A percentile compares a stretch with the other conserved stretches of the same genome.
These are phyloP conservation scores for Sanghuangporus baumii DNA, from an alignment of 1,284 basidiomycete species.

Conservation along the genomic window DNA sequence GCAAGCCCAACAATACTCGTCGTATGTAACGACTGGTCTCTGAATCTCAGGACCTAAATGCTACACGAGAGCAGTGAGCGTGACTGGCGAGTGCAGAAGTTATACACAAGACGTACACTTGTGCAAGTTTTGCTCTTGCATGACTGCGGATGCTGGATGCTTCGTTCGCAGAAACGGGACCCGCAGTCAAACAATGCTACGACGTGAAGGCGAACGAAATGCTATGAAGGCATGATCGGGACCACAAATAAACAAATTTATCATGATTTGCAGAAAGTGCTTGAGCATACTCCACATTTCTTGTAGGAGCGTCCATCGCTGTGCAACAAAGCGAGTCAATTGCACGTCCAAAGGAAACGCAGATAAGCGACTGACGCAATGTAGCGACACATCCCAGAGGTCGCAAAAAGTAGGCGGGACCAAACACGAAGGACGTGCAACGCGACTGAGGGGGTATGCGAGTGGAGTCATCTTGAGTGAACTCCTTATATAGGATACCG, in stretches of 20 bases:
- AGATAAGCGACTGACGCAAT: constrained; percentile 11
- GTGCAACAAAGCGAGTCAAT: neutral
- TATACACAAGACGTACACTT: constrained; percentile 6
- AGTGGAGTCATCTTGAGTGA: neutral
- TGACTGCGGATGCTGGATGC: constrained; percentile 14
- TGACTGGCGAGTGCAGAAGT: neutral
- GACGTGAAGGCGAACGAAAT: constrained; percentile 17
- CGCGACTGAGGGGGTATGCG: neutral
- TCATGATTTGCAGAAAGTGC: neutral
- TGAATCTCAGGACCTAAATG: constrained; percentile 16
- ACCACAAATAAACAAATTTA: neutral
- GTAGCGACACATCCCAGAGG: constrained; percentile 13
- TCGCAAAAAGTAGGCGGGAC: neutral
- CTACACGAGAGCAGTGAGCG: neutral
- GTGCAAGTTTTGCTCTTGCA: constrained; percentile 15
- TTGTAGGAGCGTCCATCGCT: constrained; percentile 16
- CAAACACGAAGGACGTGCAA: neutral
- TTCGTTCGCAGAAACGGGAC: constrained; percentile 11
- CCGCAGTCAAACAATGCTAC: constrained; percentile 16
- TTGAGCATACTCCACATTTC: constrained; percentile 12
- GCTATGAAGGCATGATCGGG: neutral
- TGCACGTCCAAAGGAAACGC: neutral
- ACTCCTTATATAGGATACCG: neutral
- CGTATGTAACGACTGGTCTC: constrained; percentile 14
- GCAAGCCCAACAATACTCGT: constrained; percentile 17